Base-by-base conservation (phyloP, 2,329 filamentous ascomycete genomes). In the Grosmannia clavigera region DNA sequence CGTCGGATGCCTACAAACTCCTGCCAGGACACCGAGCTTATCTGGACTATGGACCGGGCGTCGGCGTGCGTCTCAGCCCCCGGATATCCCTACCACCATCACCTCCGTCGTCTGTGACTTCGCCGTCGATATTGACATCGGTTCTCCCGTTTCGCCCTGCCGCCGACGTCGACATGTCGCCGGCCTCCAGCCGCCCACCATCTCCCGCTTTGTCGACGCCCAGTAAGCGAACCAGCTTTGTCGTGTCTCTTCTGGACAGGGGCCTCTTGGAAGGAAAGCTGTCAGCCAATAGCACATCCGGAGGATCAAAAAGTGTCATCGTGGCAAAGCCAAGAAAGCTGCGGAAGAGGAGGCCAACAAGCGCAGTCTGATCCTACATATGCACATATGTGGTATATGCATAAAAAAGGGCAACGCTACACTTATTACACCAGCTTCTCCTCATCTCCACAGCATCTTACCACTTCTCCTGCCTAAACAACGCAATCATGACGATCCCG, bases 1-100 rank as follows among this genome's bases (percentile, higher is more conserved):
- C 71, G 1, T 71, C 71, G 5, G 68, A 67, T 0, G 58, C 65
- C 22, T 73, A 71, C 67, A 69, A 70, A 0, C 64, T 66, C 35
- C 63, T 72, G 2, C 59, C 55, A 0, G 67, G 67, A 0, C 71
- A 73, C 52, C 66, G 61, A 1, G 68, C 68, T 0, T 70, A 60
- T 16, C 58, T 63, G 7, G 58, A 61, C 50, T 54, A 54, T 29
- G 61, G 58, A 2, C 51, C 51, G 6, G 9, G 14, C 16, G 29
- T 33, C 1, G 55, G 55, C 16, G 40, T 57, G 40, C 27, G 35
- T 19, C 55, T 57, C 40, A 35, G 40, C 4, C 10, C 27, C 27
- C 19, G 7, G 2, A 3, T 25, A 2, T 14, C 38, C 11, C 25
- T 27, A 25, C 9, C 12, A 10, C 25, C 51, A 9, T 10, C n/a